Evolutionary conservation across 129 eudicot genomes (phyloP), one percentile per base, ranked within the genome.

Genomic region (Ambrosia trifida): DNA sequence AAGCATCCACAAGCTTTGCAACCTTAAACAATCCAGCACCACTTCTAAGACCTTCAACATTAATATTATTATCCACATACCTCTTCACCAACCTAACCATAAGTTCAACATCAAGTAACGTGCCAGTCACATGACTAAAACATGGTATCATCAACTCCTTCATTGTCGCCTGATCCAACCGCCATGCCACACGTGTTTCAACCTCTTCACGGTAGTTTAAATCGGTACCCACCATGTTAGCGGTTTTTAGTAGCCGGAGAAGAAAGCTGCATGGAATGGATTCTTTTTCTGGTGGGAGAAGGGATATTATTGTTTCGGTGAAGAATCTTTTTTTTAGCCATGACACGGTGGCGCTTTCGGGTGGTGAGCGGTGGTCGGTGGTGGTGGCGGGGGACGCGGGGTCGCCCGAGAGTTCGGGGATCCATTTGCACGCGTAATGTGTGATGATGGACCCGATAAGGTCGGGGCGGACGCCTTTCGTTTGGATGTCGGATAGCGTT

Each of bases 91-190:
- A 49, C 56, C 96, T 63, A 4, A 69, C 6, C 70, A 87, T 86
- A 33, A 87, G 77, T 60, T 85, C 92, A 0, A 85, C 85, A 49
- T 89, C 96, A 0, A 87, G 70, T 71, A 89, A 65, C 32, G 91
- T 84, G 43, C 80, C 80, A 32, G 80, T 78, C n/a, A 65, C 83
- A 69, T 89, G 92, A 76, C 84, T 84, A 74, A 93, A 93, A 11
- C 84, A 80, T 9, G 98, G 98, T 73, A 93, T 93, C 92, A 93
- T 78, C 4, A 93, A 5, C 75, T 93, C 98, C 65, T 58, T 67
- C 57, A 93, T 16, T 0, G 84, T 69, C 13, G 98, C 98, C 79
- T 83, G 87, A n/a, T 89, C 95, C 5, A 93, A 83, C 54, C 83
- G 86, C 88, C 88, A 73, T 1, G 98, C 73, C 18, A 82, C 82